phyloP scores from a whole-genome alignment of 768 basidiomycete genomes.

The Agaricus bisporus region DNA sequence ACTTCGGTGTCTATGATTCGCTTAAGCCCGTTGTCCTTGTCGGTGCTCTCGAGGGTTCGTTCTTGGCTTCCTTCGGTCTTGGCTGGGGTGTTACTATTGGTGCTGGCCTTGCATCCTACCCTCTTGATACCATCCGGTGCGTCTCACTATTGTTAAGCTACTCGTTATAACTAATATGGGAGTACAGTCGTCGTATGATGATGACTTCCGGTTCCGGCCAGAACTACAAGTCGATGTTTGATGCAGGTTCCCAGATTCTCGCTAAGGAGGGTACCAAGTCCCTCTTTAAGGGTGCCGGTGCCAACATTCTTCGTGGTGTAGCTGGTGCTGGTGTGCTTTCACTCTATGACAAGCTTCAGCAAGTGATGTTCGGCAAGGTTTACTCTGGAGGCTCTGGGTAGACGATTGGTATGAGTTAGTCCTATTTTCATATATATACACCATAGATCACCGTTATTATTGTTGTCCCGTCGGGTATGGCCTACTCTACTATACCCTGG shows the following conservation, averaged over 20 bases:
- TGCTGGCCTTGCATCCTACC: conserved; percentile 98
- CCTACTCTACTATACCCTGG: conserved; percentile 12
- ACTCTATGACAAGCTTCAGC: conserved; percentile 97
- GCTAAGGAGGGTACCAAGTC: conserved; percentile 94
- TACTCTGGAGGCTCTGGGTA: conserved; percentile 71
- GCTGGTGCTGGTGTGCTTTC: conserved; percentile 99
- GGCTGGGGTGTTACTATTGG: conserved; percentile 99
- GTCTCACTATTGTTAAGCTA: conserved; percentile 18
- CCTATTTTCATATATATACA: conserved; percentile 22
- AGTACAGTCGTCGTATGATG: conserved; percentile 98
- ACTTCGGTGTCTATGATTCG: conserved; percentile 96
- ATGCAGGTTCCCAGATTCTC: conserved; percentile 90
- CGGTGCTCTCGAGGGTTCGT: conserved; percentile 91
- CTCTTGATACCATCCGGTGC: conserved; percentile 86
- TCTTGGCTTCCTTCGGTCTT: conserved; percentile 94
- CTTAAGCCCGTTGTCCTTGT: conserved; percentile 97
- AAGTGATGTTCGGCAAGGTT: conserved; percentile 97
- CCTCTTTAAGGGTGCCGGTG: conserved; percentile 99
- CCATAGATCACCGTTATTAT: conserved; percentile 33
- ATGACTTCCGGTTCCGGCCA: conserved; percentile 96
- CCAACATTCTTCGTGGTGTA: conserved; percentile 95
- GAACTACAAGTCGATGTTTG: conserved; percentile 99
- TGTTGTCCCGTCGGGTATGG: conserved; percentile 11
- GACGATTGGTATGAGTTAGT: conserved; percentile 9
- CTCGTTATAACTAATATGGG: conserved; percentile 13